A percentile compares a stretch with the other conserved stretches of the same genome.
phyloP scores from a whole-genome alignment of 2,329 filamentous ascomycete species.

The Exserohilum rostratum region DNA sequence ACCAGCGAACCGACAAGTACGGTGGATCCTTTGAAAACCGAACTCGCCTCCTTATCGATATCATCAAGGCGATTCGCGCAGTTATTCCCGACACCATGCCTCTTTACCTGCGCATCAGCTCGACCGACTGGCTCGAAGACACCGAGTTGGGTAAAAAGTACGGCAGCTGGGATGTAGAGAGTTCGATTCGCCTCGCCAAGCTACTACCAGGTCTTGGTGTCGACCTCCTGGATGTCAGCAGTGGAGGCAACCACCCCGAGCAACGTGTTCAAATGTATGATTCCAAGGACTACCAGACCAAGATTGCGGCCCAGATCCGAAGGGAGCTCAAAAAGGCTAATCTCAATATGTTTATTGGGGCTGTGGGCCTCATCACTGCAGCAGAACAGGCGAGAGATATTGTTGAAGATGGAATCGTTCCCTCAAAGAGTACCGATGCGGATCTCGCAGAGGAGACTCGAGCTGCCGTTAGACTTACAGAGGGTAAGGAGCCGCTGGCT shows the following conservation, averaged over 20 bases:
- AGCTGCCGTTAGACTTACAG: slow-evolving; percentile 44
- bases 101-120: slow-evolving; percentile 44
- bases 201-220: slow-evolving; percentile 50
- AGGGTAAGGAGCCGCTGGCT: slow-evolving; percentile 47
- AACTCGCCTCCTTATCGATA: slow-evolving; percentile 49
- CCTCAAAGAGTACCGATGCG: slow-evolving; percentile 24
- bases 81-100: slow-evolving; percentile 45
- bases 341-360: slow-evolving; percentile 56
- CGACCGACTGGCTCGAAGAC: slow-evolving; percentile 48
- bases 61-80: slow-evolving; percentile 45
- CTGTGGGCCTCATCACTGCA: slow-evolving; percentile 61
- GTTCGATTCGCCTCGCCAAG: slow-evolving; percentile 50
- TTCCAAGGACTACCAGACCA: slow-evolving; percentile 56
- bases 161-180: slow-evolving; percentile 51
- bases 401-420: slow-evolving; percentile 38
- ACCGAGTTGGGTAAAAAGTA: slow-evolving; percentile 36
- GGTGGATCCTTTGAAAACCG: slow-evolving; percentile 52
- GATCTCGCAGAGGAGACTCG: slow-evolving; percentile 40
- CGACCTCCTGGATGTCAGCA: slow-evolving; percentile 55
- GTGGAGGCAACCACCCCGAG: slow-evolving; percentile 53
- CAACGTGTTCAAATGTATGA: slow-evolving; percentile 52
- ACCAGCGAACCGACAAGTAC: slow-evolving; percentile 51
- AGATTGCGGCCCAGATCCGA: slow-evolving; percentile 54
- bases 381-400: slow-evolving; percentile 58
- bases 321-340: slow-evolving; percentile 48